Evolutionary conservation across 2,329 filamentous ascomycete species (phyloP).

Genomic region (Monascus ruber): DNA sequence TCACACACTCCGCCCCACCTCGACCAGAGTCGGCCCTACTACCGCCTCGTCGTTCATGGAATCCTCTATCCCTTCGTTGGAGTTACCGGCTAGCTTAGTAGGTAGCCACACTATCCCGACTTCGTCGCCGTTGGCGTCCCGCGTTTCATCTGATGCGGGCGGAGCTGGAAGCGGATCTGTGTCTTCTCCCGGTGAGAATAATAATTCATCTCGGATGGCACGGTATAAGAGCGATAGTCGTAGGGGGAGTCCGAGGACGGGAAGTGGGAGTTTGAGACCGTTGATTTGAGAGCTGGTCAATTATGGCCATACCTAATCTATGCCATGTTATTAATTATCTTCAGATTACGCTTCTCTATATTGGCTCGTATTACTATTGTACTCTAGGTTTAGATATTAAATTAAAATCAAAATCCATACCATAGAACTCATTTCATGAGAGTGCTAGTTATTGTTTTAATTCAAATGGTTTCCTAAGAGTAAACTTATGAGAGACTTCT

Average conservation of each 20-base stretch:
- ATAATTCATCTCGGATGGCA: neutral
- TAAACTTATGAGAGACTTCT: no score
- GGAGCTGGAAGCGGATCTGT: neutral
- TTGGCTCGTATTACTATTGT: no score
- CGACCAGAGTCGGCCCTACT: constrained; percentile 23
- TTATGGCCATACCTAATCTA: neutral
- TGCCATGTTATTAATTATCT: no score
- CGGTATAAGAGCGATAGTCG: constrained; percentile 16
- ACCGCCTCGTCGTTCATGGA: constrained; percentile 23
- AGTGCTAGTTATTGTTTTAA: no score
- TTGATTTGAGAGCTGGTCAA: constrained; percentile 6
- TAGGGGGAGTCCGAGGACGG: constrained; percentile 12
- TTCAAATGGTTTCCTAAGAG: no score
- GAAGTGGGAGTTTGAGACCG: constrained; percentile 19
- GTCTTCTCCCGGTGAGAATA: neutral
- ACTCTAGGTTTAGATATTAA: no score
- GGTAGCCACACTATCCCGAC: constrained; percentile 23
- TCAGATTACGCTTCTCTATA: no score
- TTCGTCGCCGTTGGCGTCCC: constrained; percentile 5
- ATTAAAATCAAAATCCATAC: no score
- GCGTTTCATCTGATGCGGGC: neutral
- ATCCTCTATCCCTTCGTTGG: constrained; percentile 30
- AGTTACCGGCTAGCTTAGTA: constrained; percentile 29
- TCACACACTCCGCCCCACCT: constrained; percentile 14
- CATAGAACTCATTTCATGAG: no score